These are phyloP conservation scores for Pezicula radicicola DNA, from an alignment of 2,329 filamentous ascomycete genomes.

Conservation along the genomic window DNA sequence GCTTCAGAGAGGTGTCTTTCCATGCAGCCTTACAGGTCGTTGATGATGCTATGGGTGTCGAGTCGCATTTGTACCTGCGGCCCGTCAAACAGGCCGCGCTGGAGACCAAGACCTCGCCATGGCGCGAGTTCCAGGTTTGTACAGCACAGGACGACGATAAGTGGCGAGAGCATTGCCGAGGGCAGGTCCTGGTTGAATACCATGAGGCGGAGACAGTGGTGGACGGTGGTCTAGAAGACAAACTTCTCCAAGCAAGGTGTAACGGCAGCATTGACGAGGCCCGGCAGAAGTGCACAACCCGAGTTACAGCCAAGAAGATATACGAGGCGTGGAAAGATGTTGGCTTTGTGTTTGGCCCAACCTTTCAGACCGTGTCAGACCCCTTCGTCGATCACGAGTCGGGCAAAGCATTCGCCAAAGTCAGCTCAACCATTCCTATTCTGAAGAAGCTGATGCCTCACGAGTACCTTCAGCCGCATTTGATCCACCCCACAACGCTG, in stretches of 20 bases:
- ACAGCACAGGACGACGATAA: slow-evolving; percentile 8
- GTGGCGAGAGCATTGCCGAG: slow-evolving; percentile 27
- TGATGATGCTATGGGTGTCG: neutral
- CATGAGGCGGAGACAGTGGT: neutral
- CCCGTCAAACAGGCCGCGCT: slow-evolving; percentile 6
- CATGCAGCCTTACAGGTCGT: neutral
- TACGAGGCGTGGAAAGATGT: neutral
- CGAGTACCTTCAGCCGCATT: slow-evolving; percentile 48
- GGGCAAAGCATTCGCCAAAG: neutral
- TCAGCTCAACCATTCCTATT: slow-evolving; percentile 6
- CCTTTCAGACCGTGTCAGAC: slow-evolving; percentile 2
- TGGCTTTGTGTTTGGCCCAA: slow-evolving; percentile 2
- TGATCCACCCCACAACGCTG: slow-evolving; percentile 53
- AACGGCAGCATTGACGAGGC: neutral
- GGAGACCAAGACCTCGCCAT: slow-evolving; percentile 8
- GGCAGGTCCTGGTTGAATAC: slow-evolving; percentile 15
- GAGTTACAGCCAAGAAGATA: neutral
- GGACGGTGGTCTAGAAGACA: slow-evolving; percentile 1
- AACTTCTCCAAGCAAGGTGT: neutral
- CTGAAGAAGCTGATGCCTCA: slow-evolving; percentile 51
- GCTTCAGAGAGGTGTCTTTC: slow-evolving; percentile 37
- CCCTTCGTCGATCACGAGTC: neutral
- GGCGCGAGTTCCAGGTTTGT: slow-evolving; percentile 25
- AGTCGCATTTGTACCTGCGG: slow-evolving; percentile 1
- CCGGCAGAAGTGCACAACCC: neutral